A percentile compares a stretch with the other conserved stretches of the same genome.
Conservation (phyloP, 495 filamentous ascomycete species). For the Tuber microsphaerosporum region DNA sequence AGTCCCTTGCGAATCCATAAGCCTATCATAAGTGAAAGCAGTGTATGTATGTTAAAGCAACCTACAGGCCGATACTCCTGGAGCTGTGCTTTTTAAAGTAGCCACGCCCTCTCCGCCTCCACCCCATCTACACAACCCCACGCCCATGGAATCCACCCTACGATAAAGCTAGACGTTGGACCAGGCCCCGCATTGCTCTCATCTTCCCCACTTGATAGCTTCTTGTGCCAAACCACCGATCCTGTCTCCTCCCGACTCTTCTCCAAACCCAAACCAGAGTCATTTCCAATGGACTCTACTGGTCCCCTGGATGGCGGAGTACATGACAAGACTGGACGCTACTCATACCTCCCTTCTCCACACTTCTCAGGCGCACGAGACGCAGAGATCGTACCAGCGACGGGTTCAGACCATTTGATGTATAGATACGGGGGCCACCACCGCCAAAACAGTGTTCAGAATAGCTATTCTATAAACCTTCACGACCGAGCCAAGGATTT, state of each 20-base stretch:
- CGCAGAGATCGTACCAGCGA: conserved; percentile 14
- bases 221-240: conserved; percentile 32
- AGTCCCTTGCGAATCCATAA: conserved; percentile 31
- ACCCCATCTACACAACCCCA: conserved; percentile 20
- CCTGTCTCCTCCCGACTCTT: conserved; percentile 28
- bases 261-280: conserved; percentile 18
- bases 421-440: conserved; percentile 22
- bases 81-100: conserved; percentile 32
- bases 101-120: conserved; percentile 27
- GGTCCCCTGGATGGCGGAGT: conserved; percentile 17
- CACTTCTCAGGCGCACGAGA: conserved; percentile 20
- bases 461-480: conserved; percentile 6
- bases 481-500: conserved; percentile 18
- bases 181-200: conserved; percentile 27
- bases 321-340: conserved; percentile 30
- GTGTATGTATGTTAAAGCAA: conserved; percentile 15
- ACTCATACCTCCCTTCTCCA: conserved; percentile 27
- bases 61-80: conserved; percentile 21
- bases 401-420: conserved; percentile 17
- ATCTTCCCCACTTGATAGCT: conserved; percentile 25
- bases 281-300: conserved; percentile 31
- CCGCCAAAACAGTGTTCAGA: conserved; percentile 17
- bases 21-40: conserved; percentile 25
- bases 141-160: conserved; percentile 15
- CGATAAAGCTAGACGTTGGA: conserved; percentile 25